phyloP scores from a whole-genome alignment of 495 filamentous ascomycete genomes.

The Massariosphaeria phaeospora region DNA sequence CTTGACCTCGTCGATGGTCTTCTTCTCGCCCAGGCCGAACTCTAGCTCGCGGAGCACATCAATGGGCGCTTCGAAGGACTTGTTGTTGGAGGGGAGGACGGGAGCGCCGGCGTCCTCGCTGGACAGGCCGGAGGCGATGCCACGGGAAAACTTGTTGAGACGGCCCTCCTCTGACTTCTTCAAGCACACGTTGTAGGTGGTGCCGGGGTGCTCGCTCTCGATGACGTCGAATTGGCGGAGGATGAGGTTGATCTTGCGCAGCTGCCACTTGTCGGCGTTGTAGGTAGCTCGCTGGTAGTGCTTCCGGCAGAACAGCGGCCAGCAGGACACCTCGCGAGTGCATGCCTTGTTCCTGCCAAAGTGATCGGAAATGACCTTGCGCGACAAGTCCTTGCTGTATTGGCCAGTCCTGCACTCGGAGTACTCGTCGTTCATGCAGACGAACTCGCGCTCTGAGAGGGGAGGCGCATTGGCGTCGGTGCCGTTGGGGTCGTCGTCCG shows the following conservation, averaged over 20 bases:
- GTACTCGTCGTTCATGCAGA: slow-evolving; percentile 19
- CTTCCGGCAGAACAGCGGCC: slow-evolving; percentile 32
- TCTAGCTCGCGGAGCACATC: slow-evolving; percentile 14
- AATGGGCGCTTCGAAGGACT: slow-evolving; percentile 20
- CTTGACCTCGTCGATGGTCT: slow-evolving; percentile 13
- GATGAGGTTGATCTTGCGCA: slow-evolving; percentile 25
- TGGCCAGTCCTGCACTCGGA: slow-evolving; percentile 27
- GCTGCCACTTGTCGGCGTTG: slow-evolving; percentile 21
- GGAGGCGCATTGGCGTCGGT: not conserved
- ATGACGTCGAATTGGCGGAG: slow-evolving; percentile 21
- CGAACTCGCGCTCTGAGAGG: slow-evolving; percentile 21
- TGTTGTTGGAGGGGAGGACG: slow-evolving; percentile 1
- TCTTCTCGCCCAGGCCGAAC: slow-evolving; percentile 1
- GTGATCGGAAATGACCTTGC: slow-evolving; percentile 32
- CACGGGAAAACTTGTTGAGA: slow-evolving; percentile 18
- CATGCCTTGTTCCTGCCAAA: slow-evolving; percentile 34
- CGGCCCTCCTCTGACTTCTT: slow-evolving; percentile 30
- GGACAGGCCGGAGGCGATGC: not conserved
- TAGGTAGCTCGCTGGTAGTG: slow-evolving; percentile 34
- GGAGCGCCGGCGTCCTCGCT: not conserved
- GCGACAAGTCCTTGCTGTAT: slow-evolving; percentile 17
- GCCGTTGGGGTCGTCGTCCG: not conserved
- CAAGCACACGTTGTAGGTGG: slow-evolving; percentile 21
- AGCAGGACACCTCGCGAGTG: slow-evolving; percentile 23
- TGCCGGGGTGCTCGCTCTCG: slow-evolving; percentile 25